Evolutionary conservation across 768 basidiomycete genomes (phyloP).

Genomic region (Trametes meyenii): DNA sequence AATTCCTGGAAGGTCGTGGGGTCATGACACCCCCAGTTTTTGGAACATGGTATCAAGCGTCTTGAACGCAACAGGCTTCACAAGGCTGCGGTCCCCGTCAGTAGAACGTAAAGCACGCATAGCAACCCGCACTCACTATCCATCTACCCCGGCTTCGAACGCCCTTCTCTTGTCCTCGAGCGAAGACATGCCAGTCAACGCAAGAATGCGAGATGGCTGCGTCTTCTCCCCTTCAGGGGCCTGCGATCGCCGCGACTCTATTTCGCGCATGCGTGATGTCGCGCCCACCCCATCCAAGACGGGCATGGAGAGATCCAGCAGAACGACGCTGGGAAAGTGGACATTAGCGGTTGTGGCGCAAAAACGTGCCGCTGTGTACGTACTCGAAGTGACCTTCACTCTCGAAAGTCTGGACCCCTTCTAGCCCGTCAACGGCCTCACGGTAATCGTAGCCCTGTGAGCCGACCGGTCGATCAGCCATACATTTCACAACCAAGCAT

Average conservation of each 20-base stretch:
- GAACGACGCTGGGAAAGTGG: constrained; percentile 60
- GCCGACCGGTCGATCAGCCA: constrained; percentile 1
- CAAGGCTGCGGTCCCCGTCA: constrained; percentile 54
- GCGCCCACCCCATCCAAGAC: constrained; percentile 90
- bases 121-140: constrained; percentile 76
- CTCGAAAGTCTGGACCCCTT: constrained; percentile 78
- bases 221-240: constrained; percentile 21
- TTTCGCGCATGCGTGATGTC: constrained; percentile 76
- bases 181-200: constrained; percentile 92
- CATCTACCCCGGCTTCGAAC: constrained; percentile 91
- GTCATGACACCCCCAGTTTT: constrained; percentile 58
- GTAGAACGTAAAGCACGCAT: background rate
- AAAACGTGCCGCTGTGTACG: constrained; percentile 33
- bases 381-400: constrained; percentile 85
- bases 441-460: constrained; percentile 69
- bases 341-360: constrained; percentile 1
- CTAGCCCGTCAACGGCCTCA: constrained; percentile 82
- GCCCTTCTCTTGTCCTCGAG: constrained; percentile 90
- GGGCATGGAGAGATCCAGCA: constrained; percentile 93
- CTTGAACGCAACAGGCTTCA: constrained; percentile 96
- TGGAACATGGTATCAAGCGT: constrained; percentile 84
- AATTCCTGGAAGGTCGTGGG: background rate
- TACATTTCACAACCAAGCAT: background rate
- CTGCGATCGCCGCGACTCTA: constrained; percentile 54
- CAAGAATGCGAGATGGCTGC: constrained; percentile 63